Percentiles rank a stretch among this genome's conserved stretches.
phyloP scores from a whole-genome alignment of 352 stramenopile species.

The Pythium aquatile region DNA sequence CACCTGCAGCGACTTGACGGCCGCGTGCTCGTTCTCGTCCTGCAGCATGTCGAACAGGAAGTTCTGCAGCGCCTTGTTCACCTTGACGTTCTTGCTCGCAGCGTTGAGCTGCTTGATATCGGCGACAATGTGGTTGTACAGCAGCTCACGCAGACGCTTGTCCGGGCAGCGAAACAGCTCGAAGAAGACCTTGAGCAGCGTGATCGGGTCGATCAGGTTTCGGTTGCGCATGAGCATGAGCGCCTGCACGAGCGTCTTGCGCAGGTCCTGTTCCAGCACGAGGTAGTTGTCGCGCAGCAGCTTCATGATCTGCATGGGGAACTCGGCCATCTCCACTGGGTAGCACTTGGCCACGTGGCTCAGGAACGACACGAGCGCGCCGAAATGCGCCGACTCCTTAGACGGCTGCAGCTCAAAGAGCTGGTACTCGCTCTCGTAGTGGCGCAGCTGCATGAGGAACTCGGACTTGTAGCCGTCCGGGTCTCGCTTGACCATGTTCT shows the following conservation, averaged over 20 bases:
- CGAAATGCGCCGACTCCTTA: slow-evolving; percentile 92
- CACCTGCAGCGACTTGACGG: slow-evolving; percentile 90
- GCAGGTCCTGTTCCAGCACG: slow-evolving; percentile 89
- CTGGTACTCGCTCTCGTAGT: slow-evolving; percentile 95
- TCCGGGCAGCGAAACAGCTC: slow-evolving; percentile 95
- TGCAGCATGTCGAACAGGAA: slow-evolving; percentile 95
- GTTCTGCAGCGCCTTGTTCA: slow-evolving; percentile 95
- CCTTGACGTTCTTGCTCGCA: slow-evolving; percentile 93
- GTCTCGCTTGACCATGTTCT: slow-evolving; percentile 99
- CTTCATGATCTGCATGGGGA: slow-evolving; percentile 89
- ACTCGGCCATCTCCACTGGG: slow-evolving; percentile 84
- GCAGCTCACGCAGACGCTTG: slow-evolving; percentile 93
- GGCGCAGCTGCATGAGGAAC: slow-evolving; percentile 96
- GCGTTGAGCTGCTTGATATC: slow-evolving; percentile 89
- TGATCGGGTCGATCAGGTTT: slow-evolving; percentile 89
- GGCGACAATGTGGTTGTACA: slow-evolving; percentile 96
- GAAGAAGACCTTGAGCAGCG: slow-evolving; percentile 95
- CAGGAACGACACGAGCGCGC: slow-evolving; percentile 97
- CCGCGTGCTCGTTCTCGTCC: slow-evolving; percentile 83
- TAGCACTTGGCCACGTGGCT: slow-evolving; percentile 91
- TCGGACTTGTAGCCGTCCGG: slow-evolving; percentile 95
- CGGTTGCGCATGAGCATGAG: slow-evolving; percentile 97
- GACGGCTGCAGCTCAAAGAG: slow-evolving; percentile 93
- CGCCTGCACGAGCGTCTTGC: slow-evolving; percentile 93
- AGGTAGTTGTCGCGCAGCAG: slow-evolving; percentile 90